phyloP scores from a whole-genome alignment of 169 alveolate genomes.

The Blepharisma undulans region DNA sequence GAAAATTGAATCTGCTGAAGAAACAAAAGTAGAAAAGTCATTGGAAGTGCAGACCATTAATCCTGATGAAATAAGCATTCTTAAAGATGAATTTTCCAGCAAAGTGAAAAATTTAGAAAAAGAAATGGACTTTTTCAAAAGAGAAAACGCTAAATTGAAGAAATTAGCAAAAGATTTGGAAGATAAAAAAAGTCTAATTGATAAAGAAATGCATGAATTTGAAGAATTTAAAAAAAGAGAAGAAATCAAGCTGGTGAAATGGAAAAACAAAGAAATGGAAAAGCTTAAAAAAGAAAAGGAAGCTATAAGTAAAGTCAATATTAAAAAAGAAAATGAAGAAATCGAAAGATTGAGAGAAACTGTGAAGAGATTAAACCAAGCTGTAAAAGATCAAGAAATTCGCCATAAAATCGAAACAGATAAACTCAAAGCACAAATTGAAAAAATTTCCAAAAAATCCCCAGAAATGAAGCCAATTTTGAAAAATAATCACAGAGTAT shows the following conservation, averaged over 20 bases:
- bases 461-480: not conserved
- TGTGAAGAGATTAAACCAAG: not conserved
- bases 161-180: not conserved
- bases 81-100: not conserved
- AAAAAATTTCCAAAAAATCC: not conserved
- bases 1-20: not conserved
- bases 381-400: conserved; percentile 3
- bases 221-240: conserved; percentile 2
- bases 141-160: not conserved
- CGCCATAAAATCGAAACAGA: not conserved
- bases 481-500: not conserved
- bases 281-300: conserved; percentile 5
- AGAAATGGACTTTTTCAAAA: not conserved
- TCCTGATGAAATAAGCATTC: no score
- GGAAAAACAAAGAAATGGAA: conserved; percentile 34
- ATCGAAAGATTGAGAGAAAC: conserved; percentile 24
- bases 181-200: not conserved
- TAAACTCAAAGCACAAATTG: not conserved
- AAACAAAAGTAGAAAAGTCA: not conserved
- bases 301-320: not conserved
- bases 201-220: conserved; percentile 24
- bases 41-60: not conserved
- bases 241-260: not conserved
- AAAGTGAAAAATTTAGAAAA: not conserved
- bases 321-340: not conserved